Conservation (phyloP, 2,329 filamentous ascomycete genomes). For the Fusarium zealandicum region DNA sequence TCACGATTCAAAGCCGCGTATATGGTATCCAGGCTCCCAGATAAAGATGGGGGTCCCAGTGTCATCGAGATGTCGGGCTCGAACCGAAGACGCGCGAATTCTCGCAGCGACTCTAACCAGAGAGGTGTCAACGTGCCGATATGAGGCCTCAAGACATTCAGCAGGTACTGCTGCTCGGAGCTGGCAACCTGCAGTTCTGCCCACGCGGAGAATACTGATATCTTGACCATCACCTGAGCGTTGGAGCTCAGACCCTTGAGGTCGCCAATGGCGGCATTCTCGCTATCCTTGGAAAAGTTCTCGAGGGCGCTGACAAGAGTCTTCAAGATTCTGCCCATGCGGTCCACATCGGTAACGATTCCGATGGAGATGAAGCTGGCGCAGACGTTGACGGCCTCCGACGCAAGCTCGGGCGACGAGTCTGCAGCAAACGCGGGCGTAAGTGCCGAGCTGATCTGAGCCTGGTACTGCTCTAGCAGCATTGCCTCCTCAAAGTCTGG, state of each 20-base stretch:
- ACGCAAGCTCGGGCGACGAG: constrained; percentile 93
- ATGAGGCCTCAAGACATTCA: constrained; percentile 87
- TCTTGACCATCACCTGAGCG: constrained; percentile 97
- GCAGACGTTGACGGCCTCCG: constrained; percentile 95
- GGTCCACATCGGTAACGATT: constrained; percentile 94
- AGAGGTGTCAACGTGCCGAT: constrained; percentile 89
- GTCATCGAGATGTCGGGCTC: constrained; percentile 97
- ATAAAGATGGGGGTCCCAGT: constrained; percentile 79
- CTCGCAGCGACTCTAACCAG: constrained; percentile 91
- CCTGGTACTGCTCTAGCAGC: constrained; percentile 96
- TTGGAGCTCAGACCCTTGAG: constrained; percentile 92
- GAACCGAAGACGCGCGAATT: constrained; percentile 91
- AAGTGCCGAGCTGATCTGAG: constrained; percentile 94
- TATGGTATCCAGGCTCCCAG: constrained; percentile 88
- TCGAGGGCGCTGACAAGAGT: constrained; percentile 89
- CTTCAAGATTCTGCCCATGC: constrained; percentile 98
- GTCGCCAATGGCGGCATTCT: constrained; percentile 89
- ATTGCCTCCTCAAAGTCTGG: constrained; percentile 98
- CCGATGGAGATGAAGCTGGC: constrained; percentile 97
- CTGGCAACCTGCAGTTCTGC: constrained; percentile 96
- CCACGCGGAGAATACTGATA: constrained; percentile 97
- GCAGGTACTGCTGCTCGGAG: constrained; percentile 86
- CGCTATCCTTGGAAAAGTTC: constrained; percentile 83
- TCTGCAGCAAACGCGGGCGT: constrained; percentile 96
- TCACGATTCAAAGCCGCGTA: constrained; percentile 95